Evolutionary conservation across 345 rosid species (phyloP).

Genomic region (Eucalyptus albens): DNA sequence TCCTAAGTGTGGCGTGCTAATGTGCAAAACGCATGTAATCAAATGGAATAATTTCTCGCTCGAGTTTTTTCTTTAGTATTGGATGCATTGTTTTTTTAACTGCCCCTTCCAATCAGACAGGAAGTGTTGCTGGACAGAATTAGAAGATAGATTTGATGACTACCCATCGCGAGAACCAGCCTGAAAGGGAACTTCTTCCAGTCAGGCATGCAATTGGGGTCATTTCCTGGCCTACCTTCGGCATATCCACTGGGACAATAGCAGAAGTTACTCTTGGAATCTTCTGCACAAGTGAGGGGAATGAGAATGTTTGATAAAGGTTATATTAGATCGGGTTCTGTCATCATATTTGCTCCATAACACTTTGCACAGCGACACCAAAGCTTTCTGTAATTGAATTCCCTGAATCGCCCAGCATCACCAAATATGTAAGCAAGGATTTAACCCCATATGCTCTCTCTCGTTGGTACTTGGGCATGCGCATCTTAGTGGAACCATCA

Average conservation of each 20-base stretch:
- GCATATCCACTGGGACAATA: neutral
- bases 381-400: conserved; percentile 20
- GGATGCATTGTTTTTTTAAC: neutral
- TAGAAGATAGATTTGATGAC: neutral
- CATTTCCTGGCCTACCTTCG: neutral
- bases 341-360: neutral
- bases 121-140: neutral
- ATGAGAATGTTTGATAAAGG: conserved; percentile 30
- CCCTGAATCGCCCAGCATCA: conserved; percentile 20
- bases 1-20: neutral
- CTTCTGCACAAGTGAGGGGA: conserved; percentile 19
- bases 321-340: neutral
- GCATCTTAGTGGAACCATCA: neutral
- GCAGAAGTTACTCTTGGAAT: neutral
- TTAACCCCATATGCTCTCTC: conserved; percentile 17
- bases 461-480: conserved; percentile 22
- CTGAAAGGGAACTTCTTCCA: neutral
- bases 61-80: neutral
- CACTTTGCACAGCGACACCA: neutral
- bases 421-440: conserved; percentile 39
- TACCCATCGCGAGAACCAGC: neutral
- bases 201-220: neutral
- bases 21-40: too few species aligned
- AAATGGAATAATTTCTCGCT: neutral
- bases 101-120: neutral